phyloP scores from a whole-genome alignment of 139 green algal species.

The Zygnema circumcarinatum region DNA sequence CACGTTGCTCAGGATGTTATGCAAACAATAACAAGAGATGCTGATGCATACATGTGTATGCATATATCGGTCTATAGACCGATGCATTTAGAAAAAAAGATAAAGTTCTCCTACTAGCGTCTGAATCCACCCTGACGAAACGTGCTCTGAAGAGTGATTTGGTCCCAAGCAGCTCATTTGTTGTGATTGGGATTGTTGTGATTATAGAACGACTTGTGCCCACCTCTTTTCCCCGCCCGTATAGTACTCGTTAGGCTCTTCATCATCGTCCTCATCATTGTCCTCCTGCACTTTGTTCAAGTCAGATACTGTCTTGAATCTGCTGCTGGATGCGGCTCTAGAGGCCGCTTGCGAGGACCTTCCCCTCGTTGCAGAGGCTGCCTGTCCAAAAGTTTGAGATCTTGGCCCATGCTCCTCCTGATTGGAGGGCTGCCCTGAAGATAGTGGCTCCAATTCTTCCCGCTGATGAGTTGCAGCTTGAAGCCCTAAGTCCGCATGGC shows the following conservation, averaged over 20 bases:
- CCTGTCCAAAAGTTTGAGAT: neutral
- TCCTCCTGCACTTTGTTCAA: slow-evolving; percentile 27
- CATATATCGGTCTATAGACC: too few species aligned
- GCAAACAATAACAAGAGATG: too few species aligned
- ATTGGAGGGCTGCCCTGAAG: neutral
- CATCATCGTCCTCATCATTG: slow-evolving; percentile 42
- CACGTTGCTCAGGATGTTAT: too few species aligned
- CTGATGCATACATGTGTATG: too few species aligned
- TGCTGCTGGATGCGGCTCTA: neutral
- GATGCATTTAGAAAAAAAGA: too few species aligned
- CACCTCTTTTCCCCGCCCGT: slow-evolving; percentile 58
- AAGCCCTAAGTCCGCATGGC: neutral
- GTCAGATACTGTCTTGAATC: slow-evolving; percentile 30
- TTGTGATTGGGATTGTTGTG: too few species aligned
- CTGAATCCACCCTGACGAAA: too few species aligned
- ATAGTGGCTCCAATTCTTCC: neutral
- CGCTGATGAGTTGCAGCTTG: neutral
- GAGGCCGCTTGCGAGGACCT: neutral
- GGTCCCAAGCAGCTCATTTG: too few species aligned
- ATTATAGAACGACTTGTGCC: too few species aligned
- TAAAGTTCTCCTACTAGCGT: too few species aligned
- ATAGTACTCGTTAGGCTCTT: slow-evolving; percentile 54
- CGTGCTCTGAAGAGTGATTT: too few species aligned
- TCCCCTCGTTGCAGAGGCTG: neutral
- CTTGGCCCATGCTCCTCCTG: neutral